Evolutionary conservation across 495 filamentous ascomycete genomes (phyloP), one percentile per base, ranked within the genome.

Genomic region (Trichoderma erinaceum): DNA sequence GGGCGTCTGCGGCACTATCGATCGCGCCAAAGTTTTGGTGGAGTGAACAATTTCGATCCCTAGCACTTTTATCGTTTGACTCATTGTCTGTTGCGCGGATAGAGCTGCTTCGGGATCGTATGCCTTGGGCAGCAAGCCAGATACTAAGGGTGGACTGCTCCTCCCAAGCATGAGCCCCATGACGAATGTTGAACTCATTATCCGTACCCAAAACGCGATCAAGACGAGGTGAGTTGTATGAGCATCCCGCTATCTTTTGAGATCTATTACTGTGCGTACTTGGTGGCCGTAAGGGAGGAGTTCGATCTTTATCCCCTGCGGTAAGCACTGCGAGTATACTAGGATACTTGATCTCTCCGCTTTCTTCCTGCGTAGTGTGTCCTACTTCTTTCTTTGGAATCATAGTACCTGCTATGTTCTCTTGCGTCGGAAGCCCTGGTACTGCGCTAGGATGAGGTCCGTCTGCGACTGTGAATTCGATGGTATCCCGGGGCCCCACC

Each of bases 401-500:
- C 0, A 15, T 25, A 8, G 7, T 27, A 18, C 1, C 1, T 12
- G 11, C 16, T 3, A 13, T 16, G 7, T 38, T 38, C 0, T 27
- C 27, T 32, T 61, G 56, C 29, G 56, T 71, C 69, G 15, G 74
- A 72, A 41, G 69, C 73, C 65, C 72, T 78, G 29, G 72, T 72
- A 68, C 71, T 70, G 27, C 70, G 72, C 18, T 65, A 66, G 15
- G 63, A 69, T 44, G 66, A 15, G 25, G 50, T 21, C 50, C 56
- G 27, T 61, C 56, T 61, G 23, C 12, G 29, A 61, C 56, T 3
- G 56, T 32, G 25, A 61, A 61, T 32, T 61, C 25, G 8, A 61
- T 61, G 56, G 56, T 32, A 32, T 61, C 56, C 13, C 56, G 35
- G 23, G 56, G 68, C 2, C 46, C 43, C 64, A 56, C 43, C 18